A percentile compares a stretch with the other conserved stretches of the same genome.
Evolutionary conservation across 2,329 filamentous ascomycete genomes (phyloP).

Genomic region (Rachicladosporium sp.): DNA sequence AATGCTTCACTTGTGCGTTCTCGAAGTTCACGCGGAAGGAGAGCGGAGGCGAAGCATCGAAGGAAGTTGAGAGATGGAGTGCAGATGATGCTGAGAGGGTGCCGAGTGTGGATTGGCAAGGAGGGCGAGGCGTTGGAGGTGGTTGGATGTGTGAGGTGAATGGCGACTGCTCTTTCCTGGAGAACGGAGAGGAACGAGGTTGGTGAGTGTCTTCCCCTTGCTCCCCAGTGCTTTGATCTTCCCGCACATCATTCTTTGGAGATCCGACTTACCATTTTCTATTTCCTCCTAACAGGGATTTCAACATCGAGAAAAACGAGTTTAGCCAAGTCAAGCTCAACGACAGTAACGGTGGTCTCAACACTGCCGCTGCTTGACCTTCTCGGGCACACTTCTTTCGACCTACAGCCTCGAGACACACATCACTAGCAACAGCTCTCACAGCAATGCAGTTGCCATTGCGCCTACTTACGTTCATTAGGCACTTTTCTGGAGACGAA

Average conservation of each 20-base stretch:
- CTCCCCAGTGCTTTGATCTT: slow-evolving; percentile 1
- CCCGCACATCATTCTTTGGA: neutral
- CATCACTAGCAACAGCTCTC: neutral
- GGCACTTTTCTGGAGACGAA: slow-evolving; percentile 47
- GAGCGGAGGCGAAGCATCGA: slow-evolving; percentile 6
- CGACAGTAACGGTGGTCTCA: neutral
- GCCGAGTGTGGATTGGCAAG: slow-evolving; percentile 41
- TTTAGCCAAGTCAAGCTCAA: neutral
- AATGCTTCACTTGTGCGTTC: slow-evolving; percentile 71
- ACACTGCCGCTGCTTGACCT: neutral
- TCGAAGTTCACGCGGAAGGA: slow-evolving; percentile 48
- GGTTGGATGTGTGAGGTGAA: slow-evolving; percentile 72
- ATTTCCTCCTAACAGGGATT: slow-evolving; percentile 16
- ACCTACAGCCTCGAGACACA: neutral
- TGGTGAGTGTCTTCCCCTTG: slow-evolving; percentile 48
- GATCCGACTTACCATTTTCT: slow-evolving; percentile 16
- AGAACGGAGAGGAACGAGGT: slow-evolving; percentile 69
- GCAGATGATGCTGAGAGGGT: slow-evolving; percentile 22
- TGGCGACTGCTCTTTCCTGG: slow-evolving; percentile 75
- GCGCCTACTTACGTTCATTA: slow-evolving; percentile 14
- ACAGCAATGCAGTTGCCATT: neutral
- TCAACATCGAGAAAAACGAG: slow-evolving; percentile 17
- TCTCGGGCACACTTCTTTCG: no score
- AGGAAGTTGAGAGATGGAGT: slow-evolving; percentile 17
- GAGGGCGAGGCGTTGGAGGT: slow-evolving; percentile 52